phyloP scores from a whole-genome alignment of 2,329 filamentous ascomycete species.

The Beauveria rudraprayagi region DNA sequence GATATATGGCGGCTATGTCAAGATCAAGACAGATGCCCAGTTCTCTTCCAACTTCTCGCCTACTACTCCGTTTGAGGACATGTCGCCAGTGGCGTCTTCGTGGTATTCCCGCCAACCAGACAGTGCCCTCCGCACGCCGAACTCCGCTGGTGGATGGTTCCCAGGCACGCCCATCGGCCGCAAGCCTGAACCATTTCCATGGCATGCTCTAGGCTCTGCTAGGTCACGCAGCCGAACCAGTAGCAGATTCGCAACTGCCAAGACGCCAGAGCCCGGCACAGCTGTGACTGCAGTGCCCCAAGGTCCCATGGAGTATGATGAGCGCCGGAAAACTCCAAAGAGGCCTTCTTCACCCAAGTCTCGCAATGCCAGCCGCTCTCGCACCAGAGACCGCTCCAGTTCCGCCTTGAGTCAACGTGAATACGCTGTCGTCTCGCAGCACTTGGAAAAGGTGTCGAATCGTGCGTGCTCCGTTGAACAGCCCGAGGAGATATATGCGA shows the following conservation, averaged over 20 bases:
- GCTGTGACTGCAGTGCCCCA: no score
- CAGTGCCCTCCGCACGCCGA: background rate
- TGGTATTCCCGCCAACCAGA: slow-evolving; percentile 14
- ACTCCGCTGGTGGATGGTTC: background rate
- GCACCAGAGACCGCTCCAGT: slow-evolving; percentile 15
- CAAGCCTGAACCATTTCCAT: background rate
- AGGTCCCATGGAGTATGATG: no score
- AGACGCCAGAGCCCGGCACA: no score
- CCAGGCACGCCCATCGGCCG: background rate
- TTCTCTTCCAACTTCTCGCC: background rate
- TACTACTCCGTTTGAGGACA: slow-evolving; percentile 16
- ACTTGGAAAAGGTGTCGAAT: background rate
- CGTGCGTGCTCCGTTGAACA: background rate
- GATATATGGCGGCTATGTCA: slow-evolving; percentile 15
- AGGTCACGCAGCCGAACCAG: background rate
- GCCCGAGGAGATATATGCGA: background rate
- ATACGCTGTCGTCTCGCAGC: background rate
- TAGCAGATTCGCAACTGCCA: background rate
- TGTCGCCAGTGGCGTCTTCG: slow-evolving; percentile 16
- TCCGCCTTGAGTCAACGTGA: slow-evolving; percentile 12
- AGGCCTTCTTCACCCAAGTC: slow-evolving; percentile 21
- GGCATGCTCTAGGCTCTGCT: background rate
- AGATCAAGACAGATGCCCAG: background rate
- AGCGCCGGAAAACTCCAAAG: no score
- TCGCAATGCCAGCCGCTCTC: slow-evolving; percentile 26